phyloP scores from a whole-genome alignment of 768 basidiomycete genomes.

The Phlegmacium glaucopus region DNA sequence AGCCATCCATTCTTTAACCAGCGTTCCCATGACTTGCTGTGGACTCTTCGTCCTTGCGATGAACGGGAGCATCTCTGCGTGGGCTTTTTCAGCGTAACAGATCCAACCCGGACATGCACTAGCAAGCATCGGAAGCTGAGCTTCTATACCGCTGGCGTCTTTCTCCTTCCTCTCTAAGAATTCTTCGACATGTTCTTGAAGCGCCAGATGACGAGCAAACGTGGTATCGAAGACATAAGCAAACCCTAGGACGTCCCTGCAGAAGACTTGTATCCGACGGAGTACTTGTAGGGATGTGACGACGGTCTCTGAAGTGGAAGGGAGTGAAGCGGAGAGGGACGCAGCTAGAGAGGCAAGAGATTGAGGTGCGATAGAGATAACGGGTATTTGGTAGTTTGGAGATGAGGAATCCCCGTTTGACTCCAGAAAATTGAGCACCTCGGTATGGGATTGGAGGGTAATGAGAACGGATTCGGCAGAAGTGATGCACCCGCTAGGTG shows the following conservation, averaged over 20 bases:
- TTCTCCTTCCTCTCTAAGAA: slow-evolving; percentile 67
- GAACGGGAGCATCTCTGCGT: slow-evolving; percentile 89
- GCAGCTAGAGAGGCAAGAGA: slow-evolving; percentile 23
- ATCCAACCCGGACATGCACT: slow-evolving; percentile 99
- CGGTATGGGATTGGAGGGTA: slow-evolving; percentile 90
- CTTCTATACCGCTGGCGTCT: slow-evolving; percentile 12
- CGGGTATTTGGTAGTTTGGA: slow-evolving; percentile 13
- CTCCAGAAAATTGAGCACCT: slow-evolving; percentile 78
- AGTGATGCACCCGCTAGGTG: slow-evolving; percentile 88
- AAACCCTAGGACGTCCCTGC: slow-evolving; percentile 64
- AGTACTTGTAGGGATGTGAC: slow-evolving; percentile 56
- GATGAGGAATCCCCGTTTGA: slow-evolving; percentile 5
- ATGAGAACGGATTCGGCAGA: slow-evolving; percentile 97
- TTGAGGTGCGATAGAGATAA: slow-evolving; percentile 24
- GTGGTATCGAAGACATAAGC: slow-evolving; percentile 91
- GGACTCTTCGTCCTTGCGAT: slow-evolving; percentile 88
- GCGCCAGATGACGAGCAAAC: slow-evolving; percentile 83
- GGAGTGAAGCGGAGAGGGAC: slow-evolving; percentile 11
- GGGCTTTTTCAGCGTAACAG: slow-evolving; percentile 98
- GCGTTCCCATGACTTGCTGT: slow-evolving; percentile 89
- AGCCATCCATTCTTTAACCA: slow-evolving; percentile 90
- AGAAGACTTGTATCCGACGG: slow-evolving; percentile 70
- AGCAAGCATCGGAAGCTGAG: slow-evolving; percentile 80
- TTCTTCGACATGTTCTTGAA: slow-evolving; percentile 79
- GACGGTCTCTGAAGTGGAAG: slow-evolving; percentile 20